Conservation (phyloP, 768 basidiomycete genomes). For the Rubroboletus satanas region DNA sequence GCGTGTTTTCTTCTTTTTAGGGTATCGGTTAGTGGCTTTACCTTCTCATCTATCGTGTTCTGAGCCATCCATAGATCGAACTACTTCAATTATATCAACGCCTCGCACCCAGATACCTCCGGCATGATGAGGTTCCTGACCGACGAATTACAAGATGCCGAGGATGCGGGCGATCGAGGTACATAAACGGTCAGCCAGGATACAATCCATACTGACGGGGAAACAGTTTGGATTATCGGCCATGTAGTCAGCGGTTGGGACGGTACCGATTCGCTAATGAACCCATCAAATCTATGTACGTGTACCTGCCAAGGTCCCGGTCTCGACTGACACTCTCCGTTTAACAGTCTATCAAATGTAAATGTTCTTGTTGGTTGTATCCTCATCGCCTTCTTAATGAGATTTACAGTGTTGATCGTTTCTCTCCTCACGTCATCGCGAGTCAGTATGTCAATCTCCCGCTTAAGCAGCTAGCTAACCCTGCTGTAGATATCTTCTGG, state of each 20-base stretch:
- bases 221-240: slow-evolving; percentile 48
- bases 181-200: slow-evolving; percentile 7
- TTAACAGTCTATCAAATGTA: slow-evolving; percentile 49
- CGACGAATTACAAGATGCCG: slow-evolving; percentile 73
- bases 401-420: slow-evolving; percentile 59
- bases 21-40: slow-evolving; percentile 28
- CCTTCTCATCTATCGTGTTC: slow-evolving; percentile 2
- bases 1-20: slow-evolving; percentile 13
- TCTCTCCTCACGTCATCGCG: slow-evolving; percentile 72
- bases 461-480: slow-evolving; percentile 7
- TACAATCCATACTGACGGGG: slow-evolving; percentile 9
- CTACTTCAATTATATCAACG: slow-evolving; percentile 75
- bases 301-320: slow-evolving; percentile 1
- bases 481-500: slow-evolving; percentile 59
- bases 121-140: slow-evolving; percentile 78
- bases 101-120: slow-evolving; percentile 62
- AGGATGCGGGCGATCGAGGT: slow-evolving; percentile 73
- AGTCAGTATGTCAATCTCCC: slow-evolving; percentile 40
- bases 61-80: slow-evolving; percentile 45
- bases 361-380: neutral
- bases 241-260: slow-evolving; percentile 68
- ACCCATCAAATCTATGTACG: slow-evolving; percentile 70
- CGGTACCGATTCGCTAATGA: slow-evolving; percentile 57
- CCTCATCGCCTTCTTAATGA: neutral
- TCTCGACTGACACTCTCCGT: neutral